These are phyloP conservation scores for Prosopis cineraria DNA, from an alignment of 306 rosid genomes.

Conservation along the genomic window DNA sequence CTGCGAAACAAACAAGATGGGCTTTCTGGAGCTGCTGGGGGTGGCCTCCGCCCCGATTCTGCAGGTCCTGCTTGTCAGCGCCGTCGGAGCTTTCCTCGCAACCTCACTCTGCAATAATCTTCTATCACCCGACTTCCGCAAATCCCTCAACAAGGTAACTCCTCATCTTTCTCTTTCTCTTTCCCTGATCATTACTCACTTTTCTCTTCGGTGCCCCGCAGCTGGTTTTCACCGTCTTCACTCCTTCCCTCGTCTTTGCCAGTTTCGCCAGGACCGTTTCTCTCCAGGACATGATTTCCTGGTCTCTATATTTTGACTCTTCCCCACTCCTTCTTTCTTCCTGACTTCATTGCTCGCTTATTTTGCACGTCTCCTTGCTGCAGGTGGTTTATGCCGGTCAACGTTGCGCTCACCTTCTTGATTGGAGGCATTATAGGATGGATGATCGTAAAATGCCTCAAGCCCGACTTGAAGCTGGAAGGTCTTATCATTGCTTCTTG, in stretches of 20 bases:
- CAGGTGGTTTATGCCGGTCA: conserved; percentile 98
- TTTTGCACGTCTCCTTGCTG: neutral
- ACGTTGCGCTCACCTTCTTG: conserved; percentile 72
- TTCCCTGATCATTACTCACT: neutral
- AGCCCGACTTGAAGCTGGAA: conserved; percentile 77
- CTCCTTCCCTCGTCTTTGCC: conserved; percentile 80
- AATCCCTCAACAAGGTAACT: conserved; percentile 73
- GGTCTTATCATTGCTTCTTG: conserved; percentile 77
- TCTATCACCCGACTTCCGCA: conserved; percentile 59
- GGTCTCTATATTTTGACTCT: conserved; percentile 40
- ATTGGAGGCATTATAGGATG: conserved; percentile 84
- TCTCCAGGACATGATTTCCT: conserved; percentile 78
- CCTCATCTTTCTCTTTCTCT: neutral
- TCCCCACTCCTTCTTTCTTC: no score
- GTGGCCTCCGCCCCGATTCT: conserved; percentile 77
- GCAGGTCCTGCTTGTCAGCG: conserved; percentile 71
- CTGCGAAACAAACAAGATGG: conserved; percentile 47
- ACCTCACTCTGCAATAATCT: conserved; percentile 54
- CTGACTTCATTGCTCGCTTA: neutral
- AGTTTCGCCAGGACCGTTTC: conserved; percentile 75
- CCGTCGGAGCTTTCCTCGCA: conserved; percentile 80
- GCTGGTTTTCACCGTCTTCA: conserved; percentile 83
- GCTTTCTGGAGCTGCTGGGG: conserved; percentile 58
- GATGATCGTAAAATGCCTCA: conserved; percentile 68
- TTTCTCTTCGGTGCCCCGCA: conserved; percentile 29